Evolutionary conservation across 1,139 yeast genomes (phyloP).

Genomic region (Diutina sp.): DNA sequence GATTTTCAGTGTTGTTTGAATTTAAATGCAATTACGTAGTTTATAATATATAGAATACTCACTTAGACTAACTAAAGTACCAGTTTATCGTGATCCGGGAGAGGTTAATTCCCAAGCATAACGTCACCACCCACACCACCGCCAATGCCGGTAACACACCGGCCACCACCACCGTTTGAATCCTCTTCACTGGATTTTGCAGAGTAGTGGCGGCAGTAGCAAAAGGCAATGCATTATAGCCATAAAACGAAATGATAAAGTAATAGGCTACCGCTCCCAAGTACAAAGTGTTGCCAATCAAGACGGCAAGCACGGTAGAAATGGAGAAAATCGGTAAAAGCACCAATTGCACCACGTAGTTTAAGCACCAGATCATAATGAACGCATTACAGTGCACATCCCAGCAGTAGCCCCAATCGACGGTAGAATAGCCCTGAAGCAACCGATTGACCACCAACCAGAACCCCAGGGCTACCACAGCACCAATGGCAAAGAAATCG

Average conservation of each 20-base stretch:
- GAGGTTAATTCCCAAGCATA: constrained; percentile 57
- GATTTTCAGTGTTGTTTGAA: neutral
- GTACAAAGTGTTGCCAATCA: constrained; percentile 71
- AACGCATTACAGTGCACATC: constrained; percentile 89
- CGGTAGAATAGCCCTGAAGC: constrained; percentile 38
- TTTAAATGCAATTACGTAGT: too few relatives aligned
- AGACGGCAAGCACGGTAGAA: constrained; percentile 43
- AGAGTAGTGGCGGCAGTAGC: constrained; percentile 46
- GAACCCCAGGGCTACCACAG: constrained; percentile 48
- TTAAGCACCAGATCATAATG: constrained; percentile 63
- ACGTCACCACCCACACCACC: constrained; percentile 41
- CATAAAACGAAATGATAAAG: constrained; percentile 71
- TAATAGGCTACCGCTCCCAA: constrained; percentile 64
- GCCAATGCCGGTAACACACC: constrained; percentile 42
- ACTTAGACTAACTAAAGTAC: constrained; percentile 36
- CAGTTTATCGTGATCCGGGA: constrained; percentile 56
- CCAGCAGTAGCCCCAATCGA: constrained; percentile 92
- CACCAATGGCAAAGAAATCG: constrained; percentile 62
- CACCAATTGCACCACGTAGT: constrained; percentile 68
- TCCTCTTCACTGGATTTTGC: constrained; percentile 18
- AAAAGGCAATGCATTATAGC: constrained; percentile 76
- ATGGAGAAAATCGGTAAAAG: constrained; percentile 59
- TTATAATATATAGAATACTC: neutral
- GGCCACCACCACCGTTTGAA: constrained; percentile 26
- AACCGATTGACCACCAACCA: constrained; percentile 64